Percentiles rank a stretch among this genome's conserved stretches.
These are phyloP conservation scores for Cryptococcus sp. DNA, from an alignment of 1,284 basidiomycete species.

Conservation along the genomic window DNA sequence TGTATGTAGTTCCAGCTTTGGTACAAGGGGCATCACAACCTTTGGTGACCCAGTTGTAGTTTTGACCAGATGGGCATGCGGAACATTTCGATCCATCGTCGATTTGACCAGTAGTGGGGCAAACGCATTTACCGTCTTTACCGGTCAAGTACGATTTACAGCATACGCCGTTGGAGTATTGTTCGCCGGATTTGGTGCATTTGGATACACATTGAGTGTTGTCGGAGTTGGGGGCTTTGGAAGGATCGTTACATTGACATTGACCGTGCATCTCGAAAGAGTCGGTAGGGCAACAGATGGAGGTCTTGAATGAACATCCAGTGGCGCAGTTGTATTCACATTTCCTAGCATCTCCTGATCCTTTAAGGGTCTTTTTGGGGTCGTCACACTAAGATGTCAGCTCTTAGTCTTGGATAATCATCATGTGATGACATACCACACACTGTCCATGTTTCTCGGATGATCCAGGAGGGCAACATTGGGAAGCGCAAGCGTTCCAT, in stretches of 20 bases:
- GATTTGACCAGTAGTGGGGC: conserved; percentile 7
- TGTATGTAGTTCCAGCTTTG: conserved; percentile 10
- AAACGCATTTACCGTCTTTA: conserved; percentile 14
- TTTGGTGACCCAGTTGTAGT: conserved; percentile 15
- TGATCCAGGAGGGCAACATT: neutral
- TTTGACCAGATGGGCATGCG: conserved; percentile 10
- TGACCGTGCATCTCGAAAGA: conserved; percentile 6
- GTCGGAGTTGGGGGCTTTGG: conserved; percentile 3
- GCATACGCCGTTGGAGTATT: conserved; percentile 1
- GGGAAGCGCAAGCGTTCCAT: neutral
- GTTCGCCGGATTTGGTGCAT: conserved; percentile 1
- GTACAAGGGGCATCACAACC: conserved; percentile 15
- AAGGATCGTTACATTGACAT: conserved; percentile 8
- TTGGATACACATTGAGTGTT: neutral
- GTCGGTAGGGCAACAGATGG: neutral
- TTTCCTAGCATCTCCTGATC: neutral
- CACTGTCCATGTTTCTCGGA: neutral
- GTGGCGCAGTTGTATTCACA: neutral
- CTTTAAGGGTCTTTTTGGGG: neutral
- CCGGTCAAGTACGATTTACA: conserved; percentile 9
- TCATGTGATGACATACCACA: neutral
- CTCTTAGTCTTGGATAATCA: neutral
- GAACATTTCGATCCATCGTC: conserved; percentile 10
- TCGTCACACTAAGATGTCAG: neutral
- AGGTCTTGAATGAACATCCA: neutral